Evolutionary conservation across 176 grass and related monocot species (phyloP).

Genomic region (Poa pratensis): DNA sequence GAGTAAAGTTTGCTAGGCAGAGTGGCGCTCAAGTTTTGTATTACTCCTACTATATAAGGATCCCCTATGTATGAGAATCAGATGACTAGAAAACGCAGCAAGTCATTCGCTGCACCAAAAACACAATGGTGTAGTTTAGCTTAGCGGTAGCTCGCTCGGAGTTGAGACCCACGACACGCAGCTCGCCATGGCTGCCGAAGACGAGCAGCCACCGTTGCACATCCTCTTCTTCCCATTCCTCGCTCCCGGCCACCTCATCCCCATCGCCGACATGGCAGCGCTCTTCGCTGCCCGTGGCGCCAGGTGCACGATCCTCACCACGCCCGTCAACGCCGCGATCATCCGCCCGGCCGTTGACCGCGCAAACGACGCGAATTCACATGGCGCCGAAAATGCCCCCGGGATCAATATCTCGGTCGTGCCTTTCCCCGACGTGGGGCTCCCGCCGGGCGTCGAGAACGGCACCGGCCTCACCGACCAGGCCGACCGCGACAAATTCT

Average conservation of each 20-base stretch:
- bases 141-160: background rate
- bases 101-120: background rate
- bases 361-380: constrained; percentile 20
- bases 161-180: background rate
- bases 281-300: background rate
- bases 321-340: constrained; percentile 37
- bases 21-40: background rate
- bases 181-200: background rate
- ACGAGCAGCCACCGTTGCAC: background rate
- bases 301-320: constrained; percentile 60
- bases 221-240: constrained; percentile 55
- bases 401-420: constrained; percentile 31
- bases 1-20: too few species aligned
- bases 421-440: constrained; percentile 44
- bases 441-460: constrained; percentile 45
- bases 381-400: background rate
- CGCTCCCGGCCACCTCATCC: constrained; percentile 53
- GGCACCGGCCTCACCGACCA: background rate
- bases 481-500: background rate
- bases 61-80: background rate
- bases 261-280: constrained; percentile 5
- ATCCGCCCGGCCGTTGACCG: constrained; percentile 44
- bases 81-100: background rate
- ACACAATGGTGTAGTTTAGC: background rate
- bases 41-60: background rate